Conservation (phyloP, 768 basidiomycete species). For the Suillus hirtellus region DNA sequence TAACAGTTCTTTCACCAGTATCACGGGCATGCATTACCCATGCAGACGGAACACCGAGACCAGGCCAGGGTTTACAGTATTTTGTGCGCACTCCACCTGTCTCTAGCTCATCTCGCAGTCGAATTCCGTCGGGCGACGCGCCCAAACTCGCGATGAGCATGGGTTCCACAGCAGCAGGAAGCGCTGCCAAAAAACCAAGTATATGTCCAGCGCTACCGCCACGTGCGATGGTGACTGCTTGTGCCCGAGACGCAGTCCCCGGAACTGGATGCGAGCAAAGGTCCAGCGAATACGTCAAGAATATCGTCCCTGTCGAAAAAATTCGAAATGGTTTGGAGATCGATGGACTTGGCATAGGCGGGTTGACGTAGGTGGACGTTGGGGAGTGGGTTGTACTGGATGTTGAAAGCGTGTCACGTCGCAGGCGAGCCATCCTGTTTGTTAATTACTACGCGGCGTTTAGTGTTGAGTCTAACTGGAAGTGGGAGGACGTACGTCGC, state of each 20-base stretch:
- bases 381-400: neutral
- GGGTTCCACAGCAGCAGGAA: conserved; percentile 36
- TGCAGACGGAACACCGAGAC: conserved; percentile 72
- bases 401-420: conserved; percentile 22
- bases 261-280: conserved; percentile 61
- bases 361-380: conserved; percentile 10
- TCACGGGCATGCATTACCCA: conserved; percentile 82
- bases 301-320: conserved; percentile 78
- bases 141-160: conserved; percentile 75
- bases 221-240: conserved; percentile 64
- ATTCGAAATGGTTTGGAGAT: conserved; percentile 57
- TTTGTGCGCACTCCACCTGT: conserved; percentile 65
- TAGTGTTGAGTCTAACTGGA: conserved; percentile 5
- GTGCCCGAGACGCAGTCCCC: conserved; percentile 62
- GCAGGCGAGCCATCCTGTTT: conserved; percentile 28
- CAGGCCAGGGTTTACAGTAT: conserved; percentile 73
- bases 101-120: conserved; percentile 65
- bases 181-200: conserved; percentile 59
- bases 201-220: conserved; percentile 75
- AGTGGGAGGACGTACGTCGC: neutral
- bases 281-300: conserved; percentile 70
- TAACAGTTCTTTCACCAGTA: conserved; percentile 62
- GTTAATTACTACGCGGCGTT: conserved; percentile 3
- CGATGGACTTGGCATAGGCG: conserved; percentile 17
- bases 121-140: conserved; percentile 66